A percentile compares a stretch with the other conserved stretches of the same genome.
Conservation (phyloP, 2,329 filamentous ascomycete species). For the Aspergillus pseudonomiae region DNA sequence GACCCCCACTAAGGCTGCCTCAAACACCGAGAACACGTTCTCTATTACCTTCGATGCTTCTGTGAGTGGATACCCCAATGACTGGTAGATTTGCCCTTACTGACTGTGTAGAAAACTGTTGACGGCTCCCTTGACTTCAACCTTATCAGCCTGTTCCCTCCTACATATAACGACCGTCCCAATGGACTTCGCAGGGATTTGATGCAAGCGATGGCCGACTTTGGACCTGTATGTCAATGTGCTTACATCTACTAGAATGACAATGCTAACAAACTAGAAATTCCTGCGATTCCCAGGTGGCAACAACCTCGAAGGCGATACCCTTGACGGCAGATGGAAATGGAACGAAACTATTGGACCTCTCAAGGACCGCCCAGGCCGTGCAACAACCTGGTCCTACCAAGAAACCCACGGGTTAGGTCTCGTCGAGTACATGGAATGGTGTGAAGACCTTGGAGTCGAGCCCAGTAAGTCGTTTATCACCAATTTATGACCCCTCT, state of each 20-base stretch:
- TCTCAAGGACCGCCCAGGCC: conserved; percentile 50
- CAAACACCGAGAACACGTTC: conserved; percentile 54
- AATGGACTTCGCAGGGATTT: conserved; percentile 57
- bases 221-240: conserved; percentile 24
- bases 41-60: conserved; percentile 53
- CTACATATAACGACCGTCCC: conserved; percentile 56
- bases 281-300: conserved; percentile 57
- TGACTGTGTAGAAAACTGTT: conserved; percentile 32
- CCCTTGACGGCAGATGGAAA: conserved; percentile 44
- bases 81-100: not conserved
- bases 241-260: not conserved
- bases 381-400: conserved; percentile 46
- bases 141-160: conserved; percentile 57
- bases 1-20: conserved; percentile 21
- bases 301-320: conserved; percentile 53
- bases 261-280: conserved; percentile 40
- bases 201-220: conserved; percentile 43
- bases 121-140: conserved; percentile 53
- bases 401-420: conserved; percentile 50
- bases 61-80: conserved; percentile 15
- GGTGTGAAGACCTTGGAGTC: conserved; percentile 27
- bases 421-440: conserved; percentile 47
- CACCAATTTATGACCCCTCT: not conserved
- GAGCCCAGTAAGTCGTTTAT: conserved; percentile 34
- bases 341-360: conserved; percentile 58